Evolutionary conservation across 2,329 filamentous ascomycete species (phyloP).

Genomic region (Pestalotiopsis fici): DNA sequence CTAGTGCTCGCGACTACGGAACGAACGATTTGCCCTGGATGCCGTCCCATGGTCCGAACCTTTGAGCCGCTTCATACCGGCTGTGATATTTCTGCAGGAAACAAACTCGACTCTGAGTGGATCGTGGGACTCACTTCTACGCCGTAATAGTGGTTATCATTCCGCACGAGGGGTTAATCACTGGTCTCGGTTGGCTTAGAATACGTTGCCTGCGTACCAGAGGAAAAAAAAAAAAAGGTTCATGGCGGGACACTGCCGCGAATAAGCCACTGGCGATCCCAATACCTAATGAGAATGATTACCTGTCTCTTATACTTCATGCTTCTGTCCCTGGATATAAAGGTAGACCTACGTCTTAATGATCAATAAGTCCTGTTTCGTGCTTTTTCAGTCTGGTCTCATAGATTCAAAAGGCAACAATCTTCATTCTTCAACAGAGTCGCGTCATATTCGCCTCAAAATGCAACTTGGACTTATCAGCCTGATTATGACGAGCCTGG

Average conservation of each 20-base stretch:
- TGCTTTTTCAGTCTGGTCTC: too few species aligned
- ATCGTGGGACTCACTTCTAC: too few species aligned
- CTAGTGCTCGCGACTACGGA: neutral
- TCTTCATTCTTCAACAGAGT: too few species aligned
- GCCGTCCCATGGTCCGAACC: neutral
- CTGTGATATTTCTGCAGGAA: too few species aligned
- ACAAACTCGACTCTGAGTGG: too few species aligned
- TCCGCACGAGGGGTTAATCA: neutral
- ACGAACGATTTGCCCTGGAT: neutral
- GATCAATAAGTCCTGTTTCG: too few species aligned
- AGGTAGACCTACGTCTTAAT: neutral
- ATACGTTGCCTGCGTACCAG: neutral
- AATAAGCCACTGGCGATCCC: neutral
- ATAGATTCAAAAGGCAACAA: too few species aligned
- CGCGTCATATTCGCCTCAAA: neutral
- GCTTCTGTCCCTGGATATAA: neutral
- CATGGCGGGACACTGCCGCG: neutral
- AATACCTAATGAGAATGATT: neutral
- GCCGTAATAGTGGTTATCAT: neutral
- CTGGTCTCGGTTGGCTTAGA: neutral
- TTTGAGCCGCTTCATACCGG: neutral
- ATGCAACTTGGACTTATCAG: neutral
- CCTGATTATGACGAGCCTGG: neutral
- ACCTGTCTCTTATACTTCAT: neutral
- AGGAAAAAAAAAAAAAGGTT: too few species aligned